A percentile compares a stretch with the other conserved stretches of the same genome.
phyloP scores from a whole-genome alignment of 2,329 filamentous ascomycete species.

The Aspergillus tubingensis region DNA sequence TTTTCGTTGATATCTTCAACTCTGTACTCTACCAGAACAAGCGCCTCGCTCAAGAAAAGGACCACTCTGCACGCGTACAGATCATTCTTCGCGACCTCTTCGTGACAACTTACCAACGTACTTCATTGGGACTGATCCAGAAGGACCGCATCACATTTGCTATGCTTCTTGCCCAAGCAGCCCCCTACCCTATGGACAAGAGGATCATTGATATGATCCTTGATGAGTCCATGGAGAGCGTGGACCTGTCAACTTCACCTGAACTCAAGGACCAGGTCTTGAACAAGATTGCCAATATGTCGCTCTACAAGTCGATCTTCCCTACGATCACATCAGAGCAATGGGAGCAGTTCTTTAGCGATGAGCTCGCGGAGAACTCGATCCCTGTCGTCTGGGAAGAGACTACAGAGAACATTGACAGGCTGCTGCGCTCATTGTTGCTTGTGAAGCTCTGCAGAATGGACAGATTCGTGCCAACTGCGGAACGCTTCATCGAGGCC shows the following conservation, averaged over 20 bases:
- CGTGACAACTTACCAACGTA: conserved; percentile 86
- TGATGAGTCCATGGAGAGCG: conserved; percentile 72
- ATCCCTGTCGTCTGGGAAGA: conserved; percentile 77
- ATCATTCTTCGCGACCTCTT: conserved; percentile 92
- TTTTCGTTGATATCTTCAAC: conserved; percentile 97
- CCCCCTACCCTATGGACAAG: conserved; percentile 96
- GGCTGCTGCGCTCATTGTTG: conserved; percentile 78
- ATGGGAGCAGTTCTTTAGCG: conserved; percentile 81
- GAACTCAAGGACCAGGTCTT: conserved; percentile 69
- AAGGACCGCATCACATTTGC: conserved; percentile 93
- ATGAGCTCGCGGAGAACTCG: conserved; percentile 82
- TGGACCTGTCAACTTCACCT: conserved; percentile 72
- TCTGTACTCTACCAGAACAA: conserved; percentile 81
- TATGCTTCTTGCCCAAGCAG: conserved; percentile 90
- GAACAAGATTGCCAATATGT: conserved; percentile 66
- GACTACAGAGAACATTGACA: conserved; percentile 66
- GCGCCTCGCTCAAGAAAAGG: conserved; percentile 67
- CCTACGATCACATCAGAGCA: conserved; percentile 61
- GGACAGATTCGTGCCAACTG: conserved; percentile 89
- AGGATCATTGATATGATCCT: conserved; percentile 81
- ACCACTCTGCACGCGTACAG: conserved; percentile 78
- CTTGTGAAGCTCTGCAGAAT: conserved; percentile 93
- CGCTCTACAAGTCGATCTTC: conserved; percentile 72
- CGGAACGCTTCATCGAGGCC: conserved; percentile 82
- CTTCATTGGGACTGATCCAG: conserved; percentile 87